Evolutionary conservation across 2,329 filamentous ascomycete species (phyloP).

Genomic region (Aspergillus glaucus): DNA sequence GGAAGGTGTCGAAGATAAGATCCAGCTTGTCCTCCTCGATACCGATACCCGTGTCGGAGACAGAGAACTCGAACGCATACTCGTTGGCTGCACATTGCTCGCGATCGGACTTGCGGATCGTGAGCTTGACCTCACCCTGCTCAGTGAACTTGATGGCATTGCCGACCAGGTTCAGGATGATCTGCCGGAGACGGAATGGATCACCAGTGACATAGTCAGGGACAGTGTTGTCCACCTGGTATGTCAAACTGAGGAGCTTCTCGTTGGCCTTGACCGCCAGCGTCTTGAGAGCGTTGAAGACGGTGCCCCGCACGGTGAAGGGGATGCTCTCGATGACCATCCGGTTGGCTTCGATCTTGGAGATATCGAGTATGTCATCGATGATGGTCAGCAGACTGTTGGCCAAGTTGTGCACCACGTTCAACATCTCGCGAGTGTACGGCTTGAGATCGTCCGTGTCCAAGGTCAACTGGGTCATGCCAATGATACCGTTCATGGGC

Average conservation of each 20-base stretch:
- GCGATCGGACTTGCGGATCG: conserved; percentile 68
- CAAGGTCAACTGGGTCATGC: conserved; percentile 93
- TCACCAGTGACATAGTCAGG: conserved; percentile 95
- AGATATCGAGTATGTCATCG: conserved; percentile 67
- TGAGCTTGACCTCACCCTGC: conserved; percentile 89
- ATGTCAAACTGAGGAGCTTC: conserved; percentile 85
- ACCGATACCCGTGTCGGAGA: conserved; percentile 93
- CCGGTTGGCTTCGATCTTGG: conserved; percentile 82
- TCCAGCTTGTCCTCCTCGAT: conserved; percentile 94
- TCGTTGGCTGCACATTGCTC: conserved; percentile 64
- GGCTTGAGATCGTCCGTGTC: conserved; percentile 92
- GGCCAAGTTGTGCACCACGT: conserved; percentile 93
- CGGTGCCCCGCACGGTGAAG: conserved; percentile 86
- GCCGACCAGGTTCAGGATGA: conserved; percentile 93
- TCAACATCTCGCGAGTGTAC: conserved; percentile 96
- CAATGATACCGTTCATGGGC: conserved; percentile 95
- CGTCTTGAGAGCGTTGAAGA: conserved; percentile 96
- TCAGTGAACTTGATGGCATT: conserved; percentile 99
- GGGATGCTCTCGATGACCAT: conserved; percentile 99
- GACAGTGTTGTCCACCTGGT: conserved; percentile 86
- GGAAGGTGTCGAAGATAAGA: conserved; percentile 97
- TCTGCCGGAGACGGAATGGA: conserved; percentile 91
- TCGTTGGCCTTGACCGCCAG: conserved; percentile 96
- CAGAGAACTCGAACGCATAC: conserved; percentile 91
- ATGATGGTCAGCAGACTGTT: conserved; percentile 97